phyloP scores from a whole-genome alignment of 352 stramenopile species.

The Phytophthora lateralis region DNA sequence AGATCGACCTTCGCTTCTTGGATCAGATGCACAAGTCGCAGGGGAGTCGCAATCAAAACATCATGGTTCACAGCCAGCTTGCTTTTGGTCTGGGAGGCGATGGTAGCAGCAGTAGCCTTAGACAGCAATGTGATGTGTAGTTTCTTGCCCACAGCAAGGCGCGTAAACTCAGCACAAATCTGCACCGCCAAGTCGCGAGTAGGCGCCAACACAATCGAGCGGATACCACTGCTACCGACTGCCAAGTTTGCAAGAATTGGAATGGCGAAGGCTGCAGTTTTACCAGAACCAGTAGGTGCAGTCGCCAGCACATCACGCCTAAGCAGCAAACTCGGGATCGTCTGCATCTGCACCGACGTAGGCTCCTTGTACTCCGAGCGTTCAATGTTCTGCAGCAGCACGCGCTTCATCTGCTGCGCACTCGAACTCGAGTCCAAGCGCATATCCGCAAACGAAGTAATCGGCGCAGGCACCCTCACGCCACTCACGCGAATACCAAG shows the following conservation, averaged over 20 bases:
- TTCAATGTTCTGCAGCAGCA: conserved; percentile 86
- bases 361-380: conserved; percentile 97
- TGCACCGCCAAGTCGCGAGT: conserved; percentile 98
- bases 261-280: conserved; percentile 98
- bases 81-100: conserved; percentile 79
- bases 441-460: conserved; percentile 80
- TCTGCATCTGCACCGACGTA: conserved; percentile 99
- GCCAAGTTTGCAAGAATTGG: conserved; percentile 89
- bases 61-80: conserved; percentile 90
- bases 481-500: conserved; percentile 83
- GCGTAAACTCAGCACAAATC: conserved; percentile 95
- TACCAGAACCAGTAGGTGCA: conserved; percentile 97
- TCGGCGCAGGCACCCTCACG: conserved; percentile 66
- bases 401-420: conserved; percentile 62
- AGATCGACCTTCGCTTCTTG: conserved; percentile 85
- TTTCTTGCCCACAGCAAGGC: conserved; percentile 89
- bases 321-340: conserved; percentile 90
- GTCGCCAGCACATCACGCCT: conserved; percentile 95
- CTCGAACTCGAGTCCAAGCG: conserved; percentile 46
- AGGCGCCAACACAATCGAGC: conserved; percentile 95
- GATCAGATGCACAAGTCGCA: conserved; percentile 94
- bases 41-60: conserved; percentile 96
- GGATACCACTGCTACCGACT: conserved; percentile 70
- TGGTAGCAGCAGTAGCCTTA: conserved; percentile 91
- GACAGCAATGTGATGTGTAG: conserved; percentile 91